Conservation (phyloP, 2,329 filamentous ascomycete genomes). For the Diaporthe australafricana region DNA sequence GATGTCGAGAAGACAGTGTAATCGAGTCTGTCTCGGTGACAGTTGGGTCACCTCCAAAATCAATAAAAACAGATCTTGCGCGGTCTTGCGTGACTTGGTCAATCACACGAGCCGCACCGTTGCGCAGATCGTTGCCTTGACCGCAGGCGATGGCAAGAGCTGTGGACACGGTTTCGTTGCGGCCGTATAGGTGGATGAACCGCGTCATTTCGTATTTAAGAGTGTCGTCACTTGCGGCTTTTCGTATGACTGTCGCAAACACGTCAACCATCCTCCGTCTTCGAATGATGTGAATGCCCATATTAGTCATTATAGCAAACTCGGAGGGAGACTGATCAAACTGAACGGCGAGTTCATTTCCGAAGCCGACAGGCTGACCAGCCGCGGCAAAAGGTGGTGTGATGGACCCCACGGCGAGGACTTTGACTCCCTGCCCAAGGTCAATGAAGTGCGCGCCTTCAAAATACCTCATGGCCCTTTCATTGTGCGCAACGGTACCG, state of each 20-base stretch:
- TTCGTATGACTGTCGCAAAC: conserved; percentile 84
- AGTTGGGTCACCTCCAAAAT: conserved; percentile 88
- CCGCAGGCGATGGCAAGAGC: conserved; percentile 95
- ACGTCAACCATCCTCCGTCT: conserved; percentile 89
- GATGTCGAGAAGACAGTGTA: conserved; percentile 87
- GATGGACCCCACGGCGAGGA: conserved; percentile 83
- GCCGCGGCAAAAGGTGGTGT: conserved; percentile 79
- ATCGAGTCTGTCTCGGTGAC: conserved; percentile 88
- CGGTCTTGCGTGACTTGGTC: conserved; percentile 89
- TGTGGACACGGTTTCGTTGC: conserved; percentile 88
- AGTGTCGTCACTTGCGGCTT: conserved; percentile 80
- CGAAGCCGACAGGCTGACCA: conserved; percentile 79
- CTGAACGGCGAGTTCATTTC: conserved; percentile 96
- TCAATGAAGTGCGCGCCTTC: conserved; percentile 87
- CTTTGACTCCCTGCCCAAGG: conserved; percentile 71
- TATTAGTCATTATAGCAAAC: conserved; percentile 91
- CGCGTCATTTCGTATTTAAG: conserved; percentile 84
- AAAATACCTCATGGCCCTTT: conserved; percentile 66
- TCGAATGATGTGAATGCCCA: conserved; percentile 87
- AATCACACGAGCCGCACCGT: conserved; percentile 80
- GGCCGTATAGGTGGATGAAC: conserved; percentile 87
- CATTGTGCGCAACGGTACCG: conserved; percentile 53
- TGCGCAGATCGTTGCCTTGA: conserved; percentile 80
- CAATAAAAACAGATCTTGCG: conserved; percentile 89
- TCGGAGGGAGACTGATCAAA: conserved; percentile 87